These are phyloP conservation scores for Backusella mclennaniae DNA, from an alignment of 192 early-diverging fungal species.

Conservation along the genomic window DNA sequence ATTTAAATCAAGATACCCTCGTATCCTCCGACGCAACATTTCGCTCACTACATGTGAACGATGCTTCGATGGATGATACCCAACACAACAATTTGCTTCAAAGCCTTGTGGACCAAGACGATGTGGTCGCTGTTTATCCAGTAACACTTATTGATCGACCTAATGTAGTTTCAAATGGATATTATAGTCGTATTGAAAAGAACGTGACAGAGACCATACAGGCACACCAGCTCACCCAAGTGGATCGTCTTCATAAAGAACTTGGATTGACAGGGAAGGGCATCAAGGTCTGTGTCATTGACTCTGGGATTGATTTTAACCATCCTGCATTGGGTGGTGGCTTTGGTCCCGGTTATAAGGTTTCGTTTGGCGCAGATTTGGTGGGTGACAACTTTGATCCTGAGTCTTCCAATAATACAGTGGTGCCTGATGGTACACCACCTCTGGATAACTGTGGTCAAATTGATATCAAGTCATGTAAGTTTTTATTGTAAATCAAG, in stretches of 20 bases:
- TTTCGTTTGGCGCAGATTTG: conserved; percentile 61
- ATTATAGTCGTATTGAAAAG: not conserved
- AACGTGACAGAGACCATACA: conserved; percentile 7
- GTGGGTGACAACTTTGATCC: conserved; percentile 46
- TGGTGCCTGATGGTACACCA: conserved; percentile 14
- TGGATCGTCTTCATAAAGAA: conserved; percentile 43
- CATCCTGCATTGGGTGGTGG: conserved; percentile 69
- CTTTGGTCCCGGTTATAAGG: conserved; percentile 56
- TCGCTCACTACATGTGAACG: not conserved
- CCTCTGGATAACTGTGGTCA: conserved; percentile 53
- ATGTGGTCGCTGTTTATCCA: conserved; percentile 25
- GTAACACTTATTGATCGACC: conserved; percentile 16
- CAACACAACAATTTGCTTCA: not conserved
- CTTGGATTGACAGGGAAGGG: conserved; percentile 58
- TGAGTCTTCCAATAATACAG: conserved; percentile 1
- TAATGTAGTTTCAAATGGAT: not conserved
- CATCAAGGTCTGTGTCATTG: conserved; percentile 36
- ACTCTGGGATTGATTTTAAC: conserved; percentile 47
- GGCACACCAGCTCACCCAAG: conserved; percentile 48
- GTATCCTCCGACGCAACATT: not conserved
- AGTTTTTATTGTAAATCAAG: not conserved
- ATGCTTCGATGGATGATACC: not conserved
- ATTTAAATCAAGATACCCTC: not conserved
- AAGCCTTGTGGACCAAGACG: conserved; percentile 9
- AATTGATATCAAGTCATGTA: conserved; percentile 4